Base-by-base conservation (phyloP, 495 filamentous ascomycete genomes). In the Xylona heveae region DNA sequence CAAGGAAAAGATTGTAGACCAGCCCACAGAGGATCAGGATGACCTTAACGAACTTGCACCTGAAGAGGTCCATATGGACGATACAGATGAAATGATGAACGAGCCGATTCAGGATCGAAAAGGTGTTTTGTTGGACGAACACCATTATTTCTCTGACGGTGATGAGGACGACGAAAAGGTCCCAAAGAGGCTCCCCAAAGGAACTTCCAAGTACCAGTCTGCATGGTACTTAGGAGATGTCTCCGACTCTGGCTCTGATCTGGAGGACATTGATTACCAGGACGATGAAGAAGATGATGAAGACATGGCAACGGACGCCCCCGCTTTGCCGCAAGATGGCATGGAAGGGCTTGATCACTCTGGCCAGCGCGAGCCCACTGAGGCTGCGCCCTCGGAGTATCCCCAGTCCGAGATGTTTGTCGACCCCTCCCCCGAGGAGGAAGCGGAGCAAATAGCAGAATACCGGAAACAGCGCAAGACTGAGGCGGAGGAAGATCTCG, bases 91-190 rank as follows among this genome's bases (percentile, higher is more conserved):
- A 36, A 52, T 64, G 26, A n/a, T n/a, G n/a, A n/a, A n/a, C n/a
- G n/a, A n/a, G n/a, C 54, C 59, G 0, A 48, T 65, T 19, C 68
- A 68, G 5, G 59, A 69, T n/a, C 43, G 73, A 29, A 71, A 68
- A 51, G 85, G 85, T 28, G 88, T 97, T 3, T 59, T 97, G 25
- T 61, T 97, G 19, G 88, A 97, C 40, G 84, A 92, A 38, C 85
- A 97, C 52, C 88, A 94, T 46, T 97, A 97, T 54, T 97, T 93
- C 47, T 85, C 82, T 3, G 88, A 95, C 31, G 81, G 91, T 12
- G 77, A 90, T 15, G 57, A 65, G n/a, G 57, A 65, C 37, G 55
- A 65, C 19, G 65, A 69, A 2, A 39, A 57, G 8, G 46, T 50
- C 26, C 78, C 80, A 3, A 90, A 76, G 54, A 68, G 66, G 41